phyloP scores from a whole-genome alignment of 2,329 filamentous ascomycete species.

The Fusarium goolgardi region DNA sequence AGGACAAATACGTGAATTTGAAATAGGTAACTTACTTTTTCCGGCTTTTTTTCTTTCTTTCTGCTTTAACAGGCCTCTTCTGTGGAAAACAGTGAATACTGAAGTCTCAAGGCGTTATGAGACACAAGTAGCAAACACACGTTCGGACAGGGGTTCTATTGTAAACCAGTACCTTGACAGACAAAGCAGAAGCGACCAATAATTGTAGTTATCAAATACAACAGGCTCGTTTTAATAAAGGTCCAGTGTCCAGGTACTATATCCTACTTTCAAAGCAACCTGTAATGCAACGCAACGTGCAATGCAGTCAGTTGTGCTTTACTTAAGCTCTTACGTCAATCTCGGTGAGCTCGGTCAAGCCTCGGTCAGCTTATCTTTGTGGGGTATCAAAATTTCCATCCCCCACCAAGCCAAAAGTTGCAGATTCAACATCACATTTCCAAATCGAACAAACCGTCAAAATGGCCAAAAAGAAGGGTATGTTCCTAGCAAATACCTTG shows the following conservation, averaged over 20 bases:
- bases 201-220: neutral
- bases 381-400: conserved; percentile 47
- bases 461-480: conserved; percentile 52
- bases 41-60: neutral
- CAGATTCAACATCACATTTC: conserved; percentile 33
- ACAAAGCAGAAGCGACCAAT: neutral
- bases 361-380: conserved; percentile 44
- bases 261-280: neutral
- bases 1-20: neutral
- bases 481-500: too few relatives aligned
- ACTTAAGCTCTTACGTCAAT: neutral
- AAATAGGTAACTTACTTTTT: neutral
- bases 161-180: neutral
- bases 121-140: too few relatives aligned
- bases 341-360: conserved; percentile 42
- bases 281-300: neutral
- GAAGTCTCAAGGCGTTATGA: too few relatives aligned
- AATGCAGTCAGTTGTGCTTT: neutral
- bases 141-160: neutral
- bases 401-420: conserved; percentile 38
- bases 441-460: conserved; percentile 22
- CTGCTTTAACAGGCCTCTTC: neutral
- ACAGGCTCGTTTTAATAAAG: neutral
- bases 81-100: neutral
- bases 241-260: too few relatives aligned